Base-by-base conservation (phyloP, 345 rosid species). In the Triadica sebifera region DNA sequence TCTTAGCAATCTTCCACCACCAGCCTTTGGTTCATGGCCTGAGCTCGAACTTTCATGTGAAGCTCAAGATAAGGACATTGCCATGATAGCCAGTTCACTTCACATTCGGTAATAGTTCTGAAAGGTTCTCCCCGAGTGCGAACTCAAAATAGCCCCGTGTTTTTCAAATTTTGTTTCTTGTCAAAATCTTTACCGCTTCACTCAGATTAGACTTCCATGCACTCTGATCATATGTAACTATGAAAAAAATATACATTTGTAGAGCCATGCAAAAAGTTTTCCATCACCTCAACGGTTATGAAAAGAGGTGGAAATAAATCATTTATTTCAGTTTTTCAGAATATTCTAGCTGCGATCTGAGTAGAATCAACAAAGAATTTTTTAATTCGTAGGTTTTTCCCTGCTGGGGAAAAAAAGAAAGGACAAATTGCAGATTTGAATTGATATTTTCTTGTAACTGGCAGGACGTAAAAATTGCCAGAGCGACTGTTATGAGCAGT, bases 21-120 rank as follows among this genome's bases (percentile, higher is more conserved):
- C 91, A 50, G 84, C 89, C 79, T 86, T 85, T 67, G 87, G 88
- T 72, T 75, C 83, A 53, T 77, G 81, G 50, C 62, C 85, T 67
- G 83, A 84, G 71, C 60, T 72, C 22, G 83, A 77, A 78, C 69
- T 72, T 62, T 39, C 47, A 34, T 41, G 71, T 76, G 87, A 77
- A 66, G 78, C 55, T 70, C 79, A 78, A 75, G 77, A 78, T 73
- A 65, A 34, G 34, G 82, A 84, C 76, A 20, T 57, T 64, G 3
- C 77, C 34, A 8, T 46, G 63, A 62, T 71, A 64, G 43, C 64
- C 55, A 49, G 58, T 65, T 76, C 65, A 43, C 68, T 74, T 82
- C 52, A 72, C 77, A 70, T 57, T 63, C 43, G 85, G 85, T 88
- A 82, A 79, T 60, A 19, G 50, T 57, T 75, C 75, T 56, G 25